A percentile compares a stretch with the other conserved stretches of the same genome.
Conservation (phyloP, 2,329 filamentous ascomycete species). For the Ambrosiella xylebori region DNA sequence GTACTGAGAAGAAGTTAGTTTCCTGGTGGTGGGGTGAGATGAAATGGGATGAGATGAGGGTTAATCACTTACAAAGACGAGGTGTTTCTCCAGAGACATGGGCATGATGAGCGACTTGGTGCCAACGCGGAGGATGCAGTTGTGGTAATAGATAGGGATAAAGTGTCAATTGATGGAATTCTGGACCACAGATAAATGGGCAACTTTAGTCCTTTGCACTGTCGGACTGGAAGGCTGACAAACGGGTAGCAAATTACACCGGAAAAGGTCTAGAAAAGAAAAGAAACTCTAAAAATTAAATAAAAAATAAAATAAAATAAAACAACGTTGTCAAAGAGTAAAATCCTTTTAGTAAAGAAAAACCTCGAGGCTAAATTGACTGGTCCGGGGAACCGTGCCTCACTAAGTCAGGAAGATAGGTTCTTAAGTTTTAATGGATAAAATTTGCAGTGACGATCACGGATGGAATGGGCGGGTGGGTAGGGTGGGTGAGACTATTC, state of each 20-base stretch:
- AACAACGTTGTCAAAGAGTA: not conserved
- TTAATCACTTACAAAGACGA: constrained; percentile 51
- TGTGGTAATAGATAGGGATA: not conserved
- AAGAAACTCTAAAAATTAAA: not conserved
- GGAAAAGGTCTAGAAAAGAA: not conserved
- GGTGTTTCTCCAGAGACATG: constrained; percentile 65
- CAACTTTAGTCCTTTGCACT: not conserved
- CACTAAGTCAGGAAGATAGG: no score
- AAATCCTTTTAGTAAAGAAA: no score
- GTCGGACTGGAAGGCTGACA: not conserved
- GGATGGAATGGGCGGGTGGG: no score
- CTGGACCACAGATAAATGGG: not conserved
- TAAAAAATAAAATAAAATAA: not conserved
- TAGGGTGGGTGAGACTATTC: no score
- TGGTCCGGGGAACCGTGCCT: no score
- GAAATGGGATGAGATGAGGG: not conserved
- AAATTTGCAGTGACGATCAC: no score
- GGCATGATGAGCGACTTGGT: constrained; percentile 29
- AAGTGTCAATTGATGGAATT: not conserved
- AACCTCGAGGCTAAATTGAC: no score
- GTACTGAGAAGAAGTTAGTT: constrained; percentile 37
- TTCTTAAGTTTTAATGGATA: no score
- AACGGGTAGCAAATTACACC: not conserved
- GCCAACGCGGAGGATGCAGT: not conserved
- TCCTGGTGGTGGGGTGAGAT: not conserved